Base-by-base conservation (phyloP, 352 stramenopile species). In the Phytopythium montanum region DNA sequence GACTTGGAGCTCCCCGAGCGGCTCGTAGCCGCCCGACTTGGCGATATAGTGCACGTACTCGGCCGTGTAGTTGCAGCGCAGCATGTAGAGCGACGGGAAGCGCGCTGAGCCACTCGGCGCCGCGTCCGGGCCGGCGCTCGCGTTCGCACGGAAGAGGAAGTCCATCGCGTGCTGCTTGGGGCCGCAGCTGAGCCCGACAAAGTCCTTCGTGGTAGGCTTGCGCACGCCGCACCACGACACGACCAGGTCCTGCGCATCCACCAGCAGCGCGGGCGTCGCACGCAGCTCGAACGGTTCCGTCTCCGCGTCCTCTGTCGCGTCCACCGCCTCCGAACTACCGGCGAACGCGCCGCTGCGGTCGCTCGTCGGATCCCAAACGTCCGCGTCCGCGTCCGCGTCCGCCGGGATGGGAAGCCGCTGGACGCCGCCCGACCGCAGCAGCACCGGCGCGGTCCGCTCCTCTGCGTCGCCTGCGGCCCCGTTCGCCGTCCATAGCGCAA, bases 41-140 rank as follows among this genome's bases (percentile, higher is more conserved):
- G 76, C 46, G 55, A 76, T 62, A 53, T 79, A 88, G 58, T 86
- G 79, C 49, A 83, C 80, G 57, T 90, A 92, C 52, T 74, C 59
- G 41, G 84, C 74, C 8, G 60, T 71, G 60, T 90, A 92, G 52
- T 82, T 79, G 71, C 82, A 90, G 26, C 79, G 77, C 73, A 92
- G 84, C 82, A 92, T 90, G 51, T 77, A 81, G n/a, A 92, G 69
- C 52, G 69, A 73, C 36, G 73, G 70, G 60, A 92, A 90, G 29
- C 80, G 79, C 36, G 88, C 73, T 6, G 75, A 81, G 41, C 70
- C 71, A 8, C 59, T 48, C 34, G 63, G 29, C 13, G 66, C 48
- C 1, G 59, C 38, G 16, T 65, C 55, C 28, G 81, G 65, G 6
- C 65, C 61, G 21, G 68, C 69, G 31, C 60, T 81, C 58, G 66